Base-by-base conservation (phyloP, 306 rosid species). In the Sophora flavescens region DNA sequence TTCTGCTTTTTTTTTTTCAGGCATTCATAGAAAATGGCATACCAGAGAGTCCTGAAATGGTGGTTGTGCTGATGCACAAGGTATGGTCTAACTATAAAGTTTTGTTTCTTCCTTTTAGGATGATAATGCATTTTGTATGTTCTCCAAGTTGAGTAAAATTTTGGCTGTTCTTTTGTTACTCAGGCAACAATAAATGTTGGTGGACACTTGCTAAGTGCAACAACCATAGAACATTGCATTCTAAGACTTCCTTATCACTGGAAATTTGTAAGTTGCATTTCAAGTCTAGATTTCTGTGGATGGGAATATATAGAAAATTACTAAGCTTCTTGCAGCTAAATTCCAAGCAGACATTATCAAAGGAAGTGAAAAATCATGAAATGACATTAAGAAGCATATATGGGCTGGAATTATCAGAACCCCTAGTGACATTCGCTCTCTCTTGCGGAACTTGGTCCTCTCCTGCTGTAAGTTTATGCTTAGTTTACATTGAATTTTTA, bases 371-470 rank as follows among this genome's bases (percentile, higher is more conserved):
- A 75, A 84, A 68, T 75, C 87, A 83, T 45, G 91, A 87, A 87
- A 87, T 84, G 82, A 80, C 84, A 26, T 68, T 72, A 54, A 84
- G 89, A 78, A 87, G 89, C 78, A 66, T 63, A 57, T 86, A 86
- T 14, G 88, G 88, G 11, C 79, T 91, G 77, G 97, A 91, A 86
- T 77, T 91, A 67, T 89, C 97, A 18, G 94, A 91, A 80, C 94
- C 97, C 5, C 76, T 91, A 74, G 92, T 91, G 28, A 91, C 93
- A 54, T 91, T 87, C 70, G 97, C 97, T 30, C 88, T 91, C 28
- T 91, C 92, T 50, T 89, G 94, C 79, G 97, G 97, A 60, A 89
- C 94, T 75, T 89, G 94, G 93, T 91, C 93, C 69, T 91, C 97
- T 75, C 97, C 97, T 50, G 91, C 91, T 79, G 97, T 91, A 87